A percentile compares a stretch with the other conserved stretches of the same genome.
phyloP scores from a whole-genome alignment of 768 basidiomycete species.

The Lanmaoa pseudosensibilis region DNA sequence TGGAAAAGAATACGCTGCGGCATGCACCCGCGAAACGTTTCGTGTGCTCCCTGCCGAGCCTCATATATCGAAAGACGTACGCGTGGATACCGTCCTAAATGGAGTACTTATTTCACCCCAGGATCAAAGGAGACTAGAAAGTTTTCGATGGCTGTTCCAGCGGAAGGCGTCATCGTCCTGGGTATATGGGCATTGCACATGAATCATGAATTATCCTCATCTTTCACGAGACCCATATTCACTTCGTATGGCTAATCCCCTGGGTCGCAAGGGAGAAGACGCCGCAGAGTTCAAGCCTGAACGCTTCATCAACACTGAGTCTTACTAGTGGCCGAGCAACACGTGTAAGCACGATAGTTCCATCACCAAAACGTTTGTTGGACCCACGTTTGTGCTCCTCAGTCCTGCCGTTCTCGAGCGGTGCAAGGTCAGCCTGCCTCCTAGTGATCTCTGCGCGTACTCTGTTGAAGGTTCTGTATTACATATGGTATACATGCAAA shows the following conservation, averaged over 20 bases:
- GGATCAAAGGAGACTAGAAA: conserved; percentile 29
- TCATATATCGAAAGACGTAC: conserved; percentile 37
- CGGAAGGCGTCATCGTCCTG: conserved; percentile 40
- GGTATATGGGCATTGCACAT: conserved; percentile 45
- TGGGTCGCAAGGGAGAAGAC: conserved; percentile 45
- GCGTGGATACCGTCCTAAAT: conserved; percentile 36
- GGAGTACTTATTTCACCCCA: conserved; percentile 35
- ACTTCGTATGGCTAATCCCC: background rate
- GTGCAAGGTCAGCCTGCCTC: too few species aligned
- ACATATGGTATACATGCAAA: background rate
- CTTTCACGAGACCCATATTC: background rate
- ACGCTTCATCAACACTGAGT: conserved; percentile 49
- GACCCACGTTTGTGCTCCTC: background rate
- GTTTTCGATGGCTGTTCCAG: conserved; percentile 37
- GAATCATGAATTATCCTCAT: conserved; percentile 39
- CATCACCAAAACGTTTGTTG: background rate
- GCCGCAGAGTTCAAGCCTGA: conserved; percentile 46
- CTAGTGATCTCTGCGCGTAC: too few species aligned
- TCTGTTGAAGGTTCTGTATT: background rate
- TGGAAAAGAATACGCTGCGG: conserved; percentile 42
- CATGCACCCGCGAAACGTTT: conserved; percentile 47
- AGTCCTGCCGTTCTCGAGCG: conserved; percentile 48
- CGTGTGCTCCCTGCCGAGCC: conserved; percentile 42
- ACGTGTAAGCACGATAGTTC: conserved; percentile 37
- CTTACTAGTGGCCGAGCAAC: conserved; percentile 52